These are phyloP conservation scores for Biscogniauxia mediterranea DNA, from an alignment of 2,329 filamentous ascomycete genomes.

Conservation along the genomic window DNA sequence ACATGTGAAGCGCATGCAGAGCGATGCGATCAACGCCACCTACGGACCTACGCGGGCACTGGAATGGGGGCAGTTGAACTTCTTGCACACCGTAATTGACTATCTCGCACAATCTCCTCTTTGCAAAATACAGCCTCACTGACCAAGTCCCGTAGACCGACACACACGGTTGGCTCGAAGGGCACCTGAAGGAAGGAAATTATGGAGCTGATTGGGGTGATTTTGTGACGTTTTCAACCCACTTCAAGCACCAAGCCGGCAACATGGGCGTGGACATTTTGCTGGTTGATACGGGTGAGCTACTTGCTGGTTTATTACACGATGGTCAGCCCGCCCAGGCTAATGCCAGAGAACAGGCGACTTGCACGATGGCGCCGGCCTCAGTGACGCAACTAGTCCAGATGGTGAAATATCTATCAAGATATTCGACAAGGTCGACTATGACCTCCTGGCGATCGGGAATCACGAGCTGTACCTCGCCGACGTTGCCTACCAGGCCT, in stretches of 20 bases:
- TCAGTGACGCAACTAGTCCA: constrained; percentile 58
- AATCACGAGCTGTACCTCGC: constrained; percentile 65
- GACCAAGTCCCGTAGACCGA: constrained; percentile 44
- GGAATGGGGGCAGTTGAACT: constrained; percentile 64
- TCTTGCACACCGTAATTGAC: constrained; percentile 50
- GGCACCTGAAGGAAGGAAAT: constrained; percentile 60
- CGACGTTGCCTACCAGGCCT: constrained; percentile 60
- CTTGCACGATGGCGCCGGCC: constrained; percentile 63
- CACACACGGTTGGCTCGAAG: constrained; percentile 60
- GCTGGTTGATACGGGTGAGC: constrained; percentile 56
- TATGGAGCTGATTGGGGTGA: constrained; percentile 68
- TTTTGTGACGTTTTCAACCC: constrained; percentile 58
- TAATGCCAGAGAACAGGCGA: constrained; percentile 38
- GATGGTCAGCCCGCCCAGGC: background rate
- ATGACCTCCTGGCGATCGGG: constrained; percentile 44
- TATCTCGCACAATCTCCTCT: background rate
- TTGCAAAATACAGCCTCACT: background rate
- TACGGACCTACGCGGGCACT: constrained; percentile 45
- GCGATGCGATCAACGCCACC: constrained; percentile 41
- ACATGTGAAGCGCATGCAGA: constrained; percentile 49
- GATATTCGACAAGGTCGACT: constrained; percentile 42
- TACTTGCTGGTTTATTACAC: background rate
- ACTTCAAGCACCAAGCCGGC: constrained; percentile 58
- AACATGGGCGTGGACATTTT: constrained; percentile 58
- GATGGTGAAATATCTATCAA: constrained; percentile 54